A percentile compares a stretch with the other conserved stretches of the same genome.
Evolutionary conservation across 805 yeast genomes (phyloP).

Genomic region (Starmerella gropengiesseri): DNA sequence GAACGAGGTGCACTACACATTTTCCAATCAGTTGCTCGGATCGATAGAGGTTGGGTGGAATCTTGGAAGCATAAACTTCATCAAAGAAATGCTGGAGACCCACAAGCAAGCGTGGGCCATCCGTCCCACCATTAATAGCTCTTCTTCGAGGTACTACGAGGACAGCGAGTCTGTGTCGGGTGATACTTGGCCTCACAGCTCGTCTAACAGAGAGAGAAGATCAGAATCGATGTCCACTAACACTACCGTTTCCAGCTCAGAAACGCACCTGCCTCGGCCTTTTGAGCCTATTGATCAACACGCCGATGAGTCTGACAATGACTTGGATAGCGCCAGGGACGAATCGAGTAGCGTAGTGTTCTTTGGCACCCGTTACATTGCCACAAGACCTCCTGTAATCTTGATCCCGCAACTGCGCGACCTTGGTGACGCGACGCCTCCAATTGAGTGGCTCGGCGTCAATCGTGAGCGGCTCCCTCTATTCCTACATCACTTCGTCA

Average conservation of each 20-base stretch:
- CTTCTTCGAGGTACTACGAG: background rate
- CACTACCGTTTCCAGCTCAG: background rate
- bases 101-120: constrained; percentile 35
- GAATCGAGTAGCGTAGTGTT: no score
- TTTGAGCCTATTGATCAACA: no score
- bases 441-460: constrained; percentile 94
- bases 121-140: constrained; percentile 14
- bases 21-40: constrained; percentile 70
- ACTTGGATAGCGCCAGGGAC: no score
- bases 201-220: background rate
- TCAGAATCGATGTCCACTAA: background rate
- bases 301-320: no score
- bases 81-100: constrained; percentile 83
- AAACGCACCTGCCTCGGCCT: no score
- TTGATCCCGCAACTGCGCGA: constrained; percentile 85
- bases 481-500: constrained; percentile 69
- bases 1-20: constrained; percentile 53
- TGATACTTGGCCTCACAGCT: background rate
- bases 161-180: background rate
- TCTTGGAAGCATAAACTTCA: constrained; percentile 78
- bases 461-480: constrained; percentile 80
- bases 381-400: constrained; percentile 67
- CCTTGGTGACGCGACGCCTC: constrained; percentile 95
- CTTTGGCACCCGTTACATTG: constrained; percentile 34
- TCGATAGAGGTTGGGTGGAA: constrained; percentile 90